Evolutionary conservation across 352 stramenopile species (phyloP).

Genomic region (Elongisporangium prolatum): DNA sequence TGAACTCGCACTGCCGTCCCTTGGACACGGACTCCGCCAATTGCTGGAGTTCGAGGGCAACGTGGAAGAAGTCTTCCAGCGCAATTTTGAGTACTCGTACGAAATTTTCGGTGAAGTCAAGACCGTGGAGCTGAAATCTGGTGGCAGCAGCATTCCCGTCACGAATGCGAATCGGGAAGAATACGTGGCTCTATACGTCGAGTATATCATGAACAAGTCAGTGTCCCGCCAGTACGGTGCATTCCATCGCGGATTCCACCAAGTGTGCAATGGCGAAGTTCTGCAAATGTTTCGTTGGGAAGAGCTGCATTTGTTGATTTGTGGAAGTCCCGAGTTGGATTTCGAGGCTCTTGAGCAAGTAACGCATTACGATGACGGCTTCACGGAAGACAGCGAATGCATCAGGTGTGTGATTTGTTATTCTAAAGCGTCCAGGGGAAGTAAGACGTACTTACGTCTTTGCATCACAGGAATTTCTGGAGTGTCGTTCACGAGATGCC

Average conservation of each 20-base stretch:
- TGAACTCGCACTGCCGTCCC: conserved; percentile 43
- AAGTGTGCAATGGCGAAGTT: conserved; percentile 69
- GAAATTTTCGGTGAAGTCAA: conserved; percentile 78
- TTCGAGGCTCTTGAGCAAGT: conserved; percentile 73
- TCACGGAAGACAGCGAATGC: conserved; percentile 51
- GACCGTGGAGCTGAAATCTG: conserved; percentile 68
- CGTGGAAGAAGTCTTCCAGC: conserved; percentile 63
- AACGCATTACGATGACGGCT: conserved; percentile 76
- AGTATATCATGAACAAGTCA: conserved; percentile 63
- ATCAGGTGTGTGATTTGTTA: conserved; percentile 42
- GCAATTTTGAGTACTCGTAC: conserved; percentile 79
- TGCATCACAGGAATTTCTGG: conserved; percentile 62
- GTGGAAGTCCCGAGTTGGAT: conserved; percentile 66
- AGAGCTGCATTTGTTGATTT: conserved; percentile 74
- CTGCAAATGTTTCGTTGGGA: conserved; percentile 79
- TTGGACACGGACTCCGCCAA: conserved; percentile 61
- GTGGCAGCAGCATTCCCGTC: conserved; percentile 50
- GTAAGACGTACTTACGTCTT: neutral
- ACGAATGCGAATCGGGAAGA: conserved; percentile 66
- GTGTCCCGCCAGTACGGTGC: conserved; percentile 59
- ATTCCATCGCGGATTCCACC: conserved; percentile 72
- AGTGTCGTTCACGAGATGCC: conserved; percentile 72
- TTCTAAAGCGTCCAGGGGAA: neutral
- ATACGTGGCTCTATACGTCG: conserved; percentile 69
- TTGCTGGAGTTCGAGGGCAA: conserved; percentile 65